Evolutionary conservation across 306 rosid species (phyloP).

Genomic region (Pterocarpus santalinus): DNA sequence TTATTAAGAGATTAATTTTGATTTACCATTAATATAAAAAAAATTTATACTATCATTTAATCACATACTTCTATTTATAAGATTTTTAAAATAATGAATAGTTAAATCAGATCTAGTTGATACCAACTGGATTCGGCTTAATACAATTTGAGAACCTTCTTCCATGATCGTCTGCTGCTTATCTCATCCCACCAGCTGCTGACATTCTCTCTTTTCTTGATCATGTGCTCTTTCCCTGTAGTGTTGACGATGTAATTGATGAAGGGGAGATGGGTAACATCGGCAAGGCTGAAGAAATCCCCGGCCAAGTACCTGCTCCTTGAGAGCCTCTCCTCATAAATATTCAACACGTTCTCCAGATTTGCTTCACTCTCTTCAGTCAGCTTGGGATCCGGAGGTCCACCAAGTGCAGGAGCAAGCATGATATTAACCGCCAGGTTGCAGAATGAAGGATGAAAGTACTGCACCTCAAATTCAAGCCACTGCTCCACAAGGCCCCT

Average conservation of each 20-base stretch:
- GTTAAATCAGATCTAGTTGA: too few species aligned
- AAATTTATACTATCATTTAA: too few species aligned
- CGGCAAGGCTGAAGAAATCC: slow-evolving; percentile 63
- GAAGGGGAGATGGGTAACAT: slow-evolving; percentile 62
- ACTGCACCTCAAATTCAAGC: slow-evolving; percentile 61
- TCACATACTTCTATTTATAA: too few species aligned
- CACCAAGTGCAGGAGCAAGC: background rate
- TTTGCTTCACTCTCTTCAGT: slow-evolving; percentile 59
- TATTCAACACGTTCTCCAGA: slow-evolving; percentile 53
- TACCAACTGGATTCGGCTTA: too few species aligned
- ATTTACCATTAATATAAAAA: too few species aligned
- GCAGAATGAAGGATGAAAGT: slow-evolving; percentile 40
- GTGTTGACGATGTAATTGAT: slow-evolving; percentile 49
- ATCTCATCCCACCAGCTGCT: slow-evolving; percentile 66
- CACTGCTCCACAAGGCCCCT: too few species aligned
- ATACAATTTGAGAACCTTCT: slow-evolving; percentile 45
- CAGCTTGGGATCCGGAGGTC: slow-evolving; percentile 50
- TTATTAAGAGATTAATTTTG: too few species aligned
- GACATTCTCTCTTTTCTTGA: slow-evolving; percentile 54
- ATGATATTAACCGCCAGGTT: slow-evolving; percentile 40
- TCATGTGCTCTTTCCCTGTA: slow-evolving; percentile 46
- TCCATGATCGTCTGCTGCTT: slow-evolving; percentile 63
- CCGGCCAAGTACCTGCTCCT: slow-evolving; percentile 65
- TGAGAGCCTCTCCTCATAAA: slow-evolving; percentile 67
- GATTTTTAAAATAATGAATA: too few species aligned